Conservation (phyloP, 2,329 filamentous ascomycete genomes). For the Stagonosporopsis chrysanthemi region DNA sequence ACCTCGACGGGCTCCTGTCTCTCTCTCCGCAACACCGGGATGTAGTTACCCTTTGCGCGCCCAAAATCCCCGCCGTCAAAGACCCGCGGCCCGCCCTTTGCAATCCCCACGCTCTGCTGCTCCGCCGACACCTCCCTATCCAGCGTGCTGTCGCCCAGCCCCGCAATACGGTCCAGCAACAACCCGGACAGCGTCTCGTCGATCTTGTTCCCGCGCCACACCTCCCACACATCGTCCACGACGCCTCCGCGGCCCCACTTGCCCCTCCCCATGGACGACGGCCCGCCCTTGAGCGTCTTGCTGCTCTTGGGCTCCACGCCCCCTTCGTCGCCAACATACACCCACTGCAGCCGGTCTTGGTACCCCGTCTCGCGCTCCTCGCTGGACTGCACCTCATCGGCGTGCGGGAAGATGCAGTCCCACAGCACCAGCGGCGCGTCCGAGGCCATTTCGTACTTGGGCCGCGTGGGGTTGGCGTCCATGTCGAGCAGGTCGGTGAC, state of each 20-base stretch:
- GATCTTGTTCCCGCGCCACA: slow-evolving; percentile 86
- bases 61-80: slow-evolving; percentile 66
- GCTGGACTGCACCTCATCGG: slow-evolving; percentile 48
- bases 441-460: slow-evolving; percentile 88
- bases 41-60: slow-evolving; percentile 64
- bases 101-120: slow-evolving; percentile 27
- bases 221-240: slow-evolving; percentile 72
- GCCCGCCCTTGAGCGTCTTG: slow-evolving; percentile 24
- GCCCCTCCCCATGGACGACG: slow-evolving; percentile 31
- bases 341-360: slow-evolving; percentile 75
- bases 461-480: slow-evolving; percentile 73
- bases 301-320: slow-evolving; percentile 55
- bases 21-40: slow-evolving; percentile 63
- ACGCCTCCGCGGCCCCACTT: slow-evolving; percentile 49
- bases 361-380: slow-evolving; percentile 52
- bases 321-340: slow-evolving; percentile 75
- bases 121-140: slow-evolving; percentile 21
- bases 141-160: slow-evolving; percentile 45
- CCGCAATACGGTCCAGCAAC: slow-evolving; percentile 70
- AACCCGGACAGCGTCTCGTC: slow-evolving; percentile 84
- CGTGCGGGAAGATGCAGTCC: slow-evolving; percentile 86
- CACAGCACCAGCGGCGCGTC: slow-evolving; percentile 91
- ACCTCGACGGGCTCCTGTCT: slow-evolving; percentile 66
- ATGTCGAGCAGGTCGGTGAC: slow-evolving; percentile 79
- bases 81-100: slow-evolving; percentile 57